Percentiles rank a stretch among this genome's conserved stretches.
Conservation (phyloP, 2,329 filamentous ascomycete genomes). For the Sarocladium kiliense region DNA sequence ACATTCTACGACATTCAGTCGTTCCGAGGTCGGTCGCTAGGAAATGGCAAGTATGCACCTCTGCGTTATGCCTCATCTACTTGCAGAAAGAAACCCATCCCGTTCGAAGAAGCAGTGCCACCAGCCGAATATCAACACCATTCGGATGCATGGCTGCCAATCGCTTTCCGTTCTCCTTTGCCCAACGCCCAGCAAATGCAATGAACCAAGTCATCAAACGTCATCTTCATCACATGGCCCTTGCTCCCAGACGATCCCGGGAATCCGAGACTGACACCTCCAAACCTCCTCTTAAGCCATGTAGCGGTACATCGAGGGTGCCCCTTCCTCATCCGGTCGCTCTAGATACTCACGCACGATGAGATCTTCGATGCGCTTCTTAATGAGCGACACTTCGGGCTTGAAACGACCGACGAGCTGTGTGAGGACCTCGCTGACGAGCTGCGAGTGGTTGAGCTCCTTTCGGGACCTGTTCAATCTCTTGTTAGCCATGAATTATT, state of each 20-base stretch:
- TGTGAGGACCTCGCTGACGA: constrained; percentile 67
- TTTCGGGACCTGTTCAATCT: constrained; percentile 59
- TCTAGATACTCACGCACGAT: constrained; percentile 76
- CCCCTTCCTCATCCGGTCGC: constrained; percentile 60
- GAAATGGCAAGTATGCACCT: neutral
- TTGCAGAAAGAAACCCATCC: neutral
- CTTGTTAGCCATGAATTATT: constrained; percentile 21
- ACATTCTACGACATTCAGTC: neutral
- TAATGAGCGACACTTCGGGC: constrained; percentile 72
- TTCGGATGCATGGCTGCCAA: neutral
- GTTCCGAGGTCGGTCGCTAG: neutral
- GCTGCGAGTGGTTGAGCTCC: constrained; percentile 61
- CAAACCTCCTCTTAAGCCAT: constrained; percentile 47
- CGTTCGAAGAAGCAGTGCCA: no score
- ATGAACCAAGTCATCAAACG: constrained; percentile 5
- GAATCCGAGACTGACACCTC: no score
- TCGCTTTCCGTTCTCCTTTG: neutral
- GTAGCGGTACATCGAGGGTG: constrained; percentile 63
- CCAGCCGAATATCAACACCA: neutral
- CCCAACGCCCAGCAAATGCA: constrained; percentile 9
- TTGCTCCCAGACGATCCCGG: no score
- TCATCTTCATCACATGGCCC: neutral
- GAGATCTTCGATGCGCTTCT: constrained; percentile 73
- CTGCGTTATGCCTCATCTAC: neutral
- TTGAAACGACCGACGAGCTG: constrained; percentile 66